Evolutionary conservation across 148 eudicot genomes (phyloP).

Genomic region (Vaccinium vitisidaea): DNA sequence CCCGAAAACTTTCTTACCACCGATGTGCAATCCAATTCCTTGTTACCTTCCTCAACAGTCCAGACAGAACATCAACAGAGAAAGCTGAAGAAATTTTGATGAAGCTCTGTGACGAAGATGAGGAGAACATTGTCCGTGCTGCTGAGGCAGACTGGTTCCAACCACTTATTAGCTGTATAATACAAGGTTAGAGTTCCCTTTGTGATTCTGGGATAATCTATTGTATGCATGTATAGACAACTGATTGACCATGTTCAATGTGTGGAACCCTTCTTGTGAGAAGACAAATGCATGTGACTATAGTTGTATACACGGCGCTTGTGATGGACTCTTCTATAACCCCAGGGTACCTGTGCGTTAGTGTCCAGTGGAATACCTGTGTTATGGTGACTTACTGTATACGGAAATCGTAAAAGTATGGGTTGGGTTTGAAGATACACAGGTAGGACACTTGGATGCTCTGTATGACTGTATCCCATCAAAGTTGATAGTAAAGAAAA

Average conservation of each 20-base stretch:
- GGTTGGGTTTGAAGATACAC: background rate
- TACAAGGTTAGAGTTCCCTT: constrained; percentile 29
- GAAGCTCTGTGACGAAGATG: constrained; percentile 42
- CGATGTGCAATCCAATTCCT: constrained; percentile 25
- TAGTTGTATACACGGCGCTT: background rate
- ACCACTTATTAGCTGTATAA: constrained; percentile 30
- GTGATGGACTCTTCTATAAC: background rate
- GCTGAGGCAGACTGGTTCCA: constrained; percentile 41
- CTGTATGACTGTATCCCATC: background rate
- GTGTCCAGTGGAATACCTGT: background rate
- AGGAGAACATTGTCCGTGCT: constrained; percentile 30
- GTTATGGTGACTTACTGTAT: background rate
- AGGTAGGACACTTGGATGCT: background rate
- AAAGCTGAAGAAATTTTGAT: constrained; percentile 33
- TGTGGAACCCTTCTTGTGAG: constrained; percentile 2
- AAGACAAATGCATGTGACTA: background rate
- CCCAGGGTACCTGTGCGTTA: background rate
- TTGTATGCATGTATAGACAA: background rate
- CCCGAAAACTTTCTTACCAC: constrained; percentile 32
- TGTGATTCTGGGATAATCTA: background rate
- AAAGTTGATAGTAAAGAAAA: background rate
- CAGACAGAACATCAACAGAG: constrained; percentile 19
- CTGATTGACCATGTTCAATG: background rate
- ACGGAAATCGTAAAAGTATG: background rate
- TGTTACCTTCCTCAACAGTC: constrained; percentile 23